Conservation (phyloP, 1,284 basidiomycete species). For the Rhodotorula glutinis region DNA sequence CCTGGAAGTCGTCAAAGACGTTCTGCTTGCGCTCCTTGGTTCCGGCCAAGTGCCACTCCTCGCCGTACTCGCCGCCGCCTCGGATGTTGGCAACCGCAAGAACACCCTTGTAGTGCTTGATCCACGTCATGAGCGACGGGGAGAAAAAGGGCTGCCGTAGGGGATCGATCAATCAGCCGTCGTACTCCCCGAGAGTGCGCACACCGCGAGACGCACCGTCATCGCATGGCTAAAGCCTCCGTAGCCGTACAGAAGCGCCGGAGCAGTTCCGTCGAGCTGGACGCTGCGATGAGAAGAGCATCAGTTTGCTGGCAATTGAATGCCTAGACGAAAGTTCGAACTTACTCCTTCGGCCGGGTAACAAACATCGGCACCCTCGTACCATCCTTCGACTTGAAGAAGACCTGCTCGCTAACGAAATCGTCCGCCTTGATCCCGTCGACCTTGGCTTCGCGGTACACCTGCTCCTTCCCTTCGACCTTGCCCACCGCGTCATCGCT, state of each 20-base stretch:
- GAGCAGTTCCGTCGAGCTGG: constrained; percentile 67
- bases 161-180: background rate
- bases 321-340: constrained; percentile 38
- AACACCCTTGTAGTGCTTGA: constrained; percentile 68
- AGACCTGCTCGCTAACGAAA: constrained; percentile 71
- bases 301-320: constrained; percentile 37
- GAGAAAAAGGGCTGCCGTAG: constrained; percentile 29
- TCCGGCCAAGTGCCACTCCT: constrained; percentile 66
- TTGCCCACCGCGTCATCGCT: constrained; percentile 31
- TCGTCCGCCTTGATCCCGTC: constrained; percentile 66
- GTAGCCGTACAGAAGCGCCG: constrained; percentile 78
- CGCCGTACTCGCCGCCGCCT: constrained; percentile 78
- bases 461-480: constrained; percentile 56
- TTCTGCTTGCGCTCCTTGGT: constrained; percentile 65
- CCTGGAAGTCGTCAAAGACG: constrained; percentile 49
- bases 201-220: background rate
- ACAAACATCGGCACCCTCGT: constrained; percentile 83
- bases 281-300: constrained; percentile 33
- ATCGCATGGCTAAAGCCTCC: constrained; percentile 73
- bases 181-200: background rate
- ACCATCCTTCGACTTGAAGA: constrained; percentile 75
- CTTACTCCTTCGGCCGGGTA: constrained; percentile 63
- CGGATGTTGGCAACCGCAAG: constrained; percentile 59
- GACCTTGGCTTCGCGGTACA: constrained; percentile 62
- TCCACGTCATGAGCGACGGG: constrained; percentile 64